phyloP scores from a whole-genome alignment of 2,329 filamentous ascomycete species.

The Piedraia hortae region DNA sequence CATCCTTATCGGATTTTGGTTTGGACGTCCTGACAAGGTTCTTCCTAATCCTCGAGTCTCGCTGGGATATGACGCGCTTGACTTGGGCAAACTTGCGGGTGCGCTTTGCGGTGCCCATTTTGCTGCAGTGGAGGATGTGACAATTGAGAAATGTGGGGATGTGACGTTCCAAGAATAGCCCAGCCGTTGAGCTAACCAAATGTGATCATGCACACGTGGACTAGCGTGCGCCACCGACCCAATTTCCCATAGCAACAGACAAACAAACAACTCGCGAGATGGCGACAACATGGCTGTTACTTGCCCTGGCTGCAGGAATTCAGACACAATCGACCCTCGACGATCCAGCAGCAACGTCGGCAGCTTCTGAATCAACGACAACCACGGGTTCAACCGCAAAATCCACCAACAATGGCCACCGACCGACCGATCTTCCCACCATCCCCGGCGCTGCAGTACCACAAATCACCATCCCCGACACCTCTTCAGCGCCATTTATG shows the following conservation, averaged over 20 bases:
- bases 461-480: constrained; percentile 52
- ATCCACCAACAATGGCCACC: too few species aligned
- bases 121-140: too few species aligned
- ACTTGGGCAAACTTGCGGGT: constrained; percentile 74
- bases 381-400: constrained; percentile 6
- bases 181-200: too few species aligned
- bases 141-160: not conserved
- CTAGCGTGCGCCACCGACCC: too few species aligned
- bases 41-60: constrained; percentile 57
- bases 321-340: constrained; percentile 2
- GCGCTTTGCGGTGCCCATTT: constrained; percentile 70
- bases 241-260: too few species aligned
- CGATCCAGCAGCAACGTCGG: constrained; percentile 2
- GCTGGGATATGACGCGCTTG: constrained; percentile 59
- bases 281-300: too few species aligned
- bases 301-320: constrained; percentile 1
- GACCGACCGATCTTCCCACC: constrained; percentile 26
- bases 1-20: constrained; percentile 23
- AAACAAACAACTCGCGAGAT: too few species aligned
- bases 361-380: constrained; percentile 5
- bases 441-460: constrained; percentile 33
- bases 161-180: too few species aligned
- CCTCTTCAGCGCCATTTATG: constrained; percentile 70
- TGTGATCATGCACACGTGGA: too few species aligned
- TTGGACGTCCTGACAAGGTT: constrained; percentile 37